Conservation (phyloP, 495 filamentous ascomycete genomes). For the Tuber melanosporum region DNA sequence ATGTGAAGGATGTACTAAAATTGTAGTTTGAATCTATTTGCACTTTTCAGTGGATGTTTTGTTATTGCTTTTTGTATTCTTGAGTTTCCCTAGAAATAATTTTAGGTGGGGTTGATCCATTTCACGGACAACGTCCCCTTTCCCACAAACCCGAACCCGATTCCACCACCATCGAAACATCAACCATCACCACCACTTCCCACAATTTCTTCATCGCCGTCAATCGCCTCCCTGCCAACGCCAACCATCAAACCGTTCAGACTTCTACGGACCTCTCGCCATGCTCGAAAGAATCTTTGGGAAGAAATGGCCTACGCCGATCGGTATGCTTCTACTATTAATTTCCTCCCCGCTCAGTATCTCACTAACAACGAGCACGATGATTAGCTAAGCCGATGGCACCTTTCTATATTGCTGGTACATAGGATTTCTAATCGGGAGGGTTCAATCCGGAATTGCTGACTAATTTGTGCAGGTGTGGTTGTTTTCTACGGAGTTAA, state of each 20-base stretch:
- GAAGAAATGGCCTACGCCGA: slow-evolving; percentile 85
- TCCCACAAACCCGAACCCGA: slow-evolving; percentile 17
- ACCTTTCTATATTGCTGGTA: slow-evolving; percentile 90
- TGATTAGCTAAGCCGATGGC: slow-evolving; percentile 72
- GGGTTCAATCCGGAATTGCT: slow-evolving; percentile 24
- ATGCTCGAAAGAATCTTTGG: slow-evolving; percentile 57
- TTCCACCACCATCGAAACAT: slow-evolving; percentile 27
- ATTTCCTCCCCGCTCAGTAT: neutral
- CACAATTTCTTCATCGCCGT: slow-evolving; percentile 33
- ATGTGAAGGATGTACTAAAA: neutral
- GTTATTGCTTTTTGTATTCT: neutral
- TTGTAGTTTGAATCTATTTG: neutral
- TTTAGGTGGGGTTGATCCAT: slow-evolving; percentile 14
- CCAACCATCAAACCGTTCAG: neutral
- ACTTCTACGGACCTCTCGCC: neutral
- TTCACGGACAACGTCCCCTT: neutral
- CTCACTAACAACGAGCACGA: slow-evolving; percentile 22
- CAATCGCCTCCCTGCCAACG: slow-evolving; percentile 22
- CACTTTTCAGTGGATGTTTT: neutral
- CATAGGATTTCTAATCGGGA: slow-evolving; percentile 4
- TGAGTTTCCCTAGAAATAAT: neutral
- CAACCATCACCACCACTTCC: slow-evolving; percentile 16
- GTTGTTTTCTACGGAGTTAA: slow-evolving; percentile 85
- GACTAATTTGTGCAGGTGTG: slow-evolving; percentile 52
- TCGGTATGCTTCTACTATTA: slow-evolving; percentile 59